Base-by-base conservation (phyloP, 371 early-diverging fungal genomes). In the Saksenaea vasiformis region DNA sequence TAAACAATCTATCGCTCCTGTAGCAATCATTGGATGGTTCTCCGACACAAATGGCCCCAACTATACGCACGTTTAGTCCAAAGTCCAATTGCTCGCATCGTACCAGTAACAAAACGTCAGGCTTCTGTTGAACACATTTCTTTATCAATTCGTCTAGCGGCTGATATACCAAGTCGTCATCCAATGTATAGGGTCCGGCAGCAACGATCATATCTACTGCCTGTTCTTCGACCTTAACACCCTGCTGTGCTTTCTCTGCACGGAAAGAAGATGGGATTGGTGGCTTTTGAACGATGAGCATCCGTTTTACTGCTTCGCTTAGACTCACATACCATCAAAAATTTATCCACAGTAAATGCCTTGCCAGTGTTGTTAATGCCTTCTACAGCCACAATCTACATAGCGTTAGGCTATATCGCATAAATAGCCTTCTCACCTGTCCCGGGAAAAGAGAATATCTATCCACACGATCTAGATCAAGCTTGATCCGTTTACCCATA, bases 1-100 rank as follows among this genome's bases (percentile, higher is more conserved):
- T 4, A 76, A 64, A 47, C 74, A 67, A 34, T 88, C 84, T 0
- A 85, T 57, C 28, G 82, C 73, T 7, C 90, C 93, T 26, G 77
- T 69, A 5, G 62, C 38, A 17, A 94, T 76, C 56, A 78, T 35
- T 9, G 91, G 91, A 64, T 94, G 94, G 1, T 79, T 60, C 15
- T 83, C 76, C 26, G 91, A 86, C 7, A 96, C 74, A 77, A 96
- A 96, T 3, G 97, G 97, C 0, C 97, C 97, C 62, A 91, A 78
- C 85, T 84, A 58, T 51, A 54, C 11, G 36, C 15, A 13, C 41
- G 7, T 17, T 24, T 56, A 27, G 10, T 27, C n/a, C 37, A 68
- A 47, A 5, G 11, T 19, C 22, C 5, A 47, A 10, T 0, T 47
- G 4, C 10, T 22, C 51, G 10, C 22, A 22, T 11, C 65, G 58